Evolutionary conservation across 2,329 filamentous ascomycete species (phyloP).

Genomic region (Monosporascus sp.): DNA sequence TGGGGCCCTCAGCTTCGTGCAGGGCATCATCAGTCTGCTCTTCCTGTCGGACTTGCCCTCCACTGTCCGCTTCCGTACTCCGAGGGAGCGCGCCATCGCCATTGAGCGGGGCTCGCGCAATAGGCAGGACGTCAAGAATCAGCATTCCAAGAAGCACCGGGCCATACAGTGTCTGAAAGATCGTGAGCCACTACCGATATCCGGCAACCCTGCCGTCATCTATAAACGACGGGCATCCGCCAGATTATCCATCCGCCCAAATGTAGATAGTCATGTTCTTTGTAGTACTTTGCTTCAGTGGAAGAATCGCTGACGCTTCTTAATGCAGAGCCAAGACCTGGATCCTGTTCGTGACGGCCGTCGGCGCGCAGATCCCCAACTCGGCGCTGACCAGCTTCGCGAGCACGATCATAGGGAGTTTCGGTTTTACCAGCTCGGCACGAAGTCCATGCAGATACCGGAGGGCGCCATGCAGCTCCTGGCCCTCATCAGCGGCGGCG

Average conservation of each 20-base stretch:
- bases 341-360: conserved; percentile 49
- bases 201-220: background rate
- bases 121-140: conserved; percentile 49
- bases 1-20: conserved; percentile 51
- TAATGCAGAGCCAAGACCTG: conserved; percentile 42
- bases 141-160: conserved; percentile 42
- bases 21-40: conserved; percentile 52
- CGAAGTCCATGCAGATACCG: conserved; percentile 56
- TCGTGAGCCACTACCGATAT: conserved; percentile 16
- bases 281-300: too few relatives aligned
- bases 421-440: conserved; percentile 40
- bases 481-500: conserved; percentile 45
- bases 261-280: too few relatives aligned
- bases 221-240: too few relatives aligned
- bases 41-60: conserved; percentile 58
- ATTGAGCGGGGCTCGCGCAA: conserved; percentile 48
- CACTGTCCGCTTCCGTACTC: conserved; percentile 55
- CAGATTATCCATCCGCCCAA: too few relatives aligned
- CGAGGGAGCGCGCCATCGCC: conserved; percentile 51
- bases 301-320: background rate
- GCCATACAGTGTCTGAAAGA: conserved; percentile 43
- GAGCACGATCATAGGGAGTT: conserved; percentile 20
- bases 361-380: conserved; percentile 52
- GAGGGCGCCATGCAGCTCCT: conserved; percentile 54
- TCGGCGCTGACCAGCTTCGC: conserved; percentile 46